Evolutionary conservation across 768 basidiomycete genomes (phyloP), one percentile per base, ranked within the genome.

Genomic region (Leccinum boreale): DNA sequence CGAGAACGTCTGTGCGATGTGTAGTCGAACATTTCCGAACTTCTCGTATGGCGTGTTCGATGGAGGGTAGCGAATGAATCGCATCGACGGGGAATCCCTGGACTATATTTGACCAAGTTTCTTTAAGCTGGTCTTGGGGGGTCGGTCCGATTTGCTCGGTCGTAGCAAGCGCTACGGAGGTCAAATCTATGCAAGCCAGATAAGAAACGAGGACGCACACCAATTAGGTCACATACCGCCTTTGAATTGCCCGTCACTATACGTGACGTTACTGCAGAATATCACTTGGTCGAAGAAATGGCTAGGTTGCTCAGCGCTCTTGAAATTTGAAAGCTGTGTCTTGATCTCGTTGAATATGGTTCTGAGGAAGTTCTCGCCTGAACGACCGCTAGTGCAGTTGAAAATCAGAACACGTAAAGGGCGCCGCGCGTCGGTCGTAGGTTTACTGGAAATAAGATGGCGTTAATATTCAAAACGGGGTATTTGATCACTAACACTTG

Each of bases 181-280:
- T 87, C 42, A 98, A 75, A 71, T 99, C 96, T 97, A 63, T 28
- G 29, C 51, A 44, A 55, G 1, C 14, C 23, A 12, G 19, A 44
- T 11, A 50, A 53, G 28, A 58, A 19, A 23, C 21, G 12, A 9
- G 33, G 17, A 55, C 36, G 46, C 2, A 48, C 33, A 50, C 15
- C 21, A 5, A 44, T 15, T 11, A 31, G 17, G 33, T 58, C 19
- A 67, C 82, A 70, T 64, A 93, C 96, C 96, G 52, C 91, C 90
- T 77, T 98, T 98, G 70, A 85, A 98, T 31, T 80, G 78, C 0
- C 97, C 97, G 61, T 92, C 86, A 1, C 84, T 80, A 67, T 96
- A 99, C 0, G 97, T 99, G 31, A 97, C 90, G 70, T 98, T 99
- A 50, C 94, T 87, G 74, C 95, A 98, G 73, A 99, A 98, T 48